A percentile compares a stretch with the other conserved stretches of the same genome.
Evolutionary conservation across 2,329 filamentous ascomycete genomes (phyloP).

Genomic region (Paracamarosporium sp.): DNA sequence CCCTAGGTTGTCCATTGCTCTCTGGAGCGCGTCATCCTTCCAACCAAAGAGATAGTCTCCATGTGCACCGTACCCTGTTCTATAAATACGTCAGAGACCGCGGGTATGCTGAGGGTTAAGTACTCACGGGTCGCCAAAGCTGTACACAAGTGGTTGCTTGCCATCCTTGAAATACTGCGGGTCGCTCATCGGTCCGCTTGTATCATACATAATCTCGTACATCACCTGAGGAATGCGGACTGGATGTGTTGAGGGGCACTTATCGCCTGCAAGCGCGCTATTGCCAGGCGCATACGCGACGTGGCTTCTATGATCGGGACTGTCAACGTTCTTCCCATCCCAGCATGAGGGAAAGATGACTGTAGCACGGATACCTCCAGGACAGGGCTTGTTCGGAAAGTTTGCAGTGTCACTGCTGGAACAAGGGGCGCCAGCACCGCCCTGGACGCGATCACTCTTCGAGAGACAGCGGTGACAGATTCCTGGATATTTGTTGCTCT

Average conservation of each 20-base stretch:
- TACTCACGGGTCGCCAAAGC: conserved; percentile 50
- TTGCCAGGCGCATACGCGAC: conserved; percentile 63
- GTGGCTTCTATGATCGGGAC: conserved; percentile 66
- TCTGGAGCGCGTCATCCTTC: conserved; percentile 26
- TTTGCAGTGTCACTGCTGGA: conserved; percentile 29
- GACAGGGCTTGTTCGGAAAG: conserved; percentile 73
- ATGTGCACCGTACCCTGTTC: conserved; percentile 29
- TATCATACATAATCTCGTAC: conserved; percentile 56
- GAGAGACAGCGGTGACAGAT: conserved; percentile 28
- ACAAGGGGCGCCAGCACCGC: conserved; percentile 30
- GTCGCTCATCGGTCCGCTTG: conserved; percentile 27
- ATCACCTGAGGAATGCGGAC: conserved; percentile 56
- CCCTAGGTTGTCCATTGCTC: conserved; percentile 25
- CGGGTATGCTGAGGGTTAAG: not conserved
- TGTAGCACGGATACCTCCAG: conserved; percentile 74
- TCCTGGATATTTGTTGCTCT: conserved; percentile 7
- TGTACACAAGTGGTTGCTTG: conserved; percentile 39
- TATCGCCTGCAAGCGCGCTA: conserved; percentile 52
- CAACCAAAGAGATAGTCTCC: conserved; percentile 31
- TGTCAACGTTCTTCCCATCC: conserved; percentile 64
- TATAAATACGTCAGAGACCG: conserved; percentile 9
- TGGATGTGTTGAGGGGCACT: conserved; percentile 53
- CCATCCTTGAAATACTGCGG: conserved; percentile 26
- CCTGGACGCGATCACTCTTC: conserved; percentile 24
- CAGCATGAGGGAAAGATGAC: conserved; percentile 78